These are phyloP conservation scores for Mycogone perniciosa DNA, from an alignment of 2,329 filamentous ascomycete species.

Conservation along the genomic window DNA sequence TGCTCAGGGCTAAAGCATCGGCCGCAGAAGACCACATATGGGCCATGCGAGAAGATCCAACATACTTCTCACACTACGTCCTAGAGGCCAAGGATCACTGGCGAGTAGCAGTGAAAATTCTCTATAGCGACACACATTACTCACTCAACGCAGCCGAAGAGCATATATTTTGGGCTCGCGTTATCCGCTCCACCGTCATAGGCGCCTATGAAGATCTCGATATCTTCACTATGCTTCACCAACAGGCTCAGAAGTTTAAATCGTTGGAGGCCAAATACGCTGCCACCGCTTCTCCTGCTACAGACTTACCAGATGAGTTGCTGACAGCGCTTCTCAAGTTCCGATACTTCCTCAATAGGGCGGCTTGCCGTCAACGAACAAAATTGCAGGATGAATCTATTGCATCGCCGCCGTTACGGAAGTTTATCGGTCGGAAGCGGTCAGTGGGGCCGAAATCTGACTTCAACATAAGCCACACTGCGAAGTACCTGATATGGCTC, in stretches of 20 bases:
- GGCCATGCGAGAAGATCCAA: slow-evolving; percentile 51
- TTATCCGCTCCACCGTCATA: slow-evolving; percentile 28
- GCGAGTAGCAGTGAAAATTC: slow-evolving; percentile 37
- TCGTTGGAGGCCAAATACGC: slow-evolving; percentile 28
- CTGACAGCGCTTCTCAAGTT: slow-evolving; percentile 35
- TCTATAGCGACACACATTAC: slow-evolving; percentile 25
- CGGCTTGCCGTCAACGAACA: slow-evolving; percentile 24
- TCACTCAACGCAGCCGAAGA: slow-evolving; percentile 12
- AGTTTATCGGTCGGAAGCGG: slow-evolving; percentile 18
- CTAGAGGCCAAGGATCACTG: slow-evolving; percentile 41
- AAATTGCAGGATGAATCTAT: slow-evolving; percentile 22
- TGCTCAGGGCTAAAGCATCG: slow-evolving; percentile 36
- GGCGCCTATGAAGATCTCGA: slow-evolving; percentile 31
- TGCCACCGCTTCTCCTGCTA: slow-evolving; percentile 22
- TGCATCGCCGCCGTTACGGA: slow-evolving; percentile 37
- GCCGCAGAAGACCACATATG: slow-evolving; percentile 48
- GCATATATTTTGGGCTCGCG: slow-evolving; percentile 32
- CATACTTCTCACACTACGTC: slow-evolving; percentile 44
- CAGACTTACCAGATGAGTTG: slow-evolving; percentile 28
- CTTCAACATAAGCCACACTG: slow-evolving; percentile 18
- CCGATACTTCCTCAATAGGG: slow-evolving; percentile 28
- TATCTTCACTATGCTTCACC: slow-evolving; percentile 32
- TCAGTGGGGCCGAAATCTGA: too few species aligned
- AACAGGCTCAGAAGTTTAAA: slow-evolving; percentile 22
- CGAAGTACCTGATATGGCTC: slow-evolving; percentile 30